Conservation (phyloP, 192 early-diverging fungal genomes). For the Rhizoclosmatium sp. region DNA sequence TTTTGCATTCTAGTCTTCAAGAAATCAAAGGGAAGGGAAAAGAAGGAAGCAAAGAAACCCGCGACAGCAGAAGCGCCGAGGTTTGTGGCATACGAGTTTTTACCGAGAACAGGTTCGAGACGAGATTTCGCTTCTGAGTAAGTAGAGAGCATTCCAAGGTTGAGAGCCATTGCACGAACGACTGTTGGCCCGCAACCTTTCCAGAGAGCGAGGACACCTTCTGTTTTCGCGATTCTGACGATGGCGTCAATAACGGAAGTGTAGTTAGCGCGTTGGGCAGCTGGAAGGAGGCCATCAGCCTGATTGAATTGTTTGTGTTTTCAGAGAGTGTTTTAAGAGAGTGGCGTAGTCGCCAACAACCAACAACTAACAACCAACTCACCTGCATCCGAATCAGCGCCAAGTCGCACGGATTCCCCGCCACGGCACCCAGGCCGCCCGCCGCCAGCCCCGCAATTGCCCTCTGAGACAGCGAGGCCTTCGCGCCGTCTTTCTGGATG, state of each 20-base stretch:
- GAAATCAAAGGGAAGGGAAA: constrained; percentile 65
- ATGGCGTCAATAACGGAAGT: constrained; percentile 54
- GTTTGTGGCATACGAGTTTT: constrained; percentile 33
- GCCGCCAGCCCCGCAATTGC: constrained; percentile 53
- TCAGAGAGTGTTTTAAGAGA: background rate
- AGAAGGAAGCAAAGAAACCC: constrained; percentile 64
- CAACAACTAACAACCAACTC: background rate
- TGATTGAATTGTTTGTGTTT: background rate
- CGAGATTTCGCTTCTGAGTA: constrained; percentile 54
- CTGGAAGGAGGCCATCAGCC: constrained; percentile 52
- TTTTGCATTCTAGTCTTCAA: constrained; percentile 66
- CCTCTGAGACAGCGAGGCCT: constrained; percentile 52
- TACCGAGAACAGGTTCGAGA: constrained; percentile 48
- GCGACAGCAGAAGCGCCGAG: constrained; percentile 61
- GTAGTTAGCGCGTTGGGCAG: constrained; percentile 53
- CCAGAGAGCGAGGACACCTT: constrained; percentile 58
- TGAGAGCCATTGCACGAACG: constrained; percentile 59
- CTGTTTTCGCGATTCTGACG: constrained; percentile 45
- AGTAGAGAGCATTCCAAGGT: constrained; percentile 61
- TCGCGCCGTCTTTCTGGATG: constrained; percentile 40
- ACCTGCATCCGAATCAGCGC: constrained; percentile 57
- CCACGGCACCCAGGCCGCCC: constrained; percentile 56
- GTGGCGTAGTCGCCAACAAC: background rate
- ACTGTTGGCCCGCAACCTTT: constrained; percentile 56
- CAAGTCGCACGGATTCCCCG: constrained; percentile 56